Conservation (phyloP, 306 rosid species). For the Cucurbita maxima region DNA sequence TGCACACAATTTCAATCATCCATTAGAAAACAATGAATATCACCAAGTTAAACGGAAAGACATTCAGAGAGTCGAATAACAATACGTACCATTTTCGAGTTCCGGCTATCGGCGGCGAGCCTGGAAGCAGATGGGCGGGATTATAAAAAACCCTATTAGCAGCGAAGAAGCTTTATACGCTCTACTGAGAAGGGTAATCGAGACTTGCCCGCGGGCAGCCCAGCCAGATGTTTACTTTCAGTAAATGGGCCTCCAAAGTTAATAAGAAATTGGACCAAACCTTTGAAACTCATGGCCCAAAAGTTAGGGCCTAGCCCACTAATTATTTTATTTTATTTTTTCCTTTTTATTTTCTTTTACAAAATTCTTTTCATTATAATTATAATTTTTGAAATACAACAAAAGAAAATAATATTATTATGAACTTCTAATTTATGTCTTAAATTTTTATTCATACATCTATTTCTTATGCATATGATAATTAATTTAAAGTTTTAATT, state of each 20-base stretch:
- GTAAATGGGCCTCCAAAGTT: background rate
- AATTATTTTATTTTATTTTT: background rate
- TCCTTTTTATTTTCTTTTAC: no score
- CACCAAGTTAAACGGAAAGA: background rate
- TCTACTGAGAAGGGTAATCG: background rate
- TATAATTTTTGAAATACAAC: no score
- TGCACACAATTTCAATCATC: background rate
- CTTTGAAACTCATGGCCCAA: background rate
- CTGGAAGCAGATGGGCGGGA: background rate
- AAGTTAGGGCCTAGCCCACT: background rate
- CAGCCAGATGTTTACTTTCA: background rate
- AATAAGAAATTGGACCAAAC: background rate
- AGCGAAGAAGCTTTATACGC: background rate
- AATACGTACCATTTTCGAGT: background rate
- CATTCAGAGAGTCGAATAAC: background rate
- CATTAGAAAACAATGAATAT: background rate
- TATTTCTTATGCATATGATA: no score
- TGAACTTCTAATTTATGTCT: no score
- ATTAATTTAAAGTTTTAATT: no score
- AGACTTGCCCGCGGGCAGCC: background rate
- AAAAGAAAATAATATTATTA: no score
- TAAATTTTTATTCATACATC: no score
- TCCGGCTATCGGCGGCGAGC: background rate
- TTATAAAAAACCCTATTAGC: background rate
- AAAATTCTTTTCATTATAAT: no score